Evolutionary conservation across 1,284 basidiomycete genomes (phyloP).

Genomic region (Irpex rosettiformis): DNA sequence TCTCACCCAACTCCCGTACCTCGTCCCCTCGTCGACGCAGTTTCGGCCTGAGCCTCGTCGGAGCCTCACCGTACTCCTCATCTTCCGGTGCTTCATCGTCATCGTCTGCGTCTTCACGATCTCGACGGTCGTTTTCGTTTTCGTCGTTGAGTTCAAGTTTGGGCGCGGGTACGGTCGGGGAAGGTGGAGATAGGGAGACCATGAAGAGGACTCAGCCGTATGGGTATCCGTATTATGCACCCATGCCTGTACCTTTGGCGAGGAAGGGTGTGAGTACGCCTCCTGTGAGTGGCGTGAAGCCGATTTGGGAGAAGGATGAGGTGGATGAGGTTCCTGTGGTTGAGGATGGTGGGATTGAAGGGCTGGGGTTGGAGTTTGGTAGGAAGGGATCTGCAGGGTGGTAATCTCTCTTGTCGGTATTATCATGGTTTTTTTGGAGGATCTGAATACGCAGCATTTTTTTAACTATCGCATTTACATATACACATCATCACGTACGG

Average conservation of each 20-base stretch:
- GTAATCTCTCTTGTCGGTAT: neutral
- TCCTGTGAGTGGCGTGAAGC: neutral
- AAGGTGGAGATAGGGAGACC: neutral
- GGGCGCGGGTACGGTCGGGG: neutral
- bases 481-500: neutral
- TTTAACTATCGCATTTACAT: neutral
- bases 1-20: conserved; percentile 1
- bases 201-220: conserved; percentile 40
- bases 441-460: neutral
- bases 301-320: neutral
- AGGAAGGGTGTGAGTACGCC: neutral
- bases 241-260: conserved; percentile 27
- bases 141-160: conserved; percentile 5
- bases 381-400: neutral
- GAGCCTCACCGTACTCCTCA: conserved; percentile 7
- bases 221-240: conserved; percentile 37
- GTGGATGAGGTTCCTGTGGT: neutral
- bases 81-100: no score
- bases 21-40: conserved; percentile 4
- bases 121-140: conserved; percentile 9
- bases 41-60: neutral
- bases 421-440: neutral
- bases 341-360: neutral
- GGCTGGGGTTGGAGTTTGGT: neutral
- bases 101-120: conserved; percentile 13